Base-by-base conservation (phyloP, 306 rosid species). In the Amphicarpaea edgeworthii region DNA sequence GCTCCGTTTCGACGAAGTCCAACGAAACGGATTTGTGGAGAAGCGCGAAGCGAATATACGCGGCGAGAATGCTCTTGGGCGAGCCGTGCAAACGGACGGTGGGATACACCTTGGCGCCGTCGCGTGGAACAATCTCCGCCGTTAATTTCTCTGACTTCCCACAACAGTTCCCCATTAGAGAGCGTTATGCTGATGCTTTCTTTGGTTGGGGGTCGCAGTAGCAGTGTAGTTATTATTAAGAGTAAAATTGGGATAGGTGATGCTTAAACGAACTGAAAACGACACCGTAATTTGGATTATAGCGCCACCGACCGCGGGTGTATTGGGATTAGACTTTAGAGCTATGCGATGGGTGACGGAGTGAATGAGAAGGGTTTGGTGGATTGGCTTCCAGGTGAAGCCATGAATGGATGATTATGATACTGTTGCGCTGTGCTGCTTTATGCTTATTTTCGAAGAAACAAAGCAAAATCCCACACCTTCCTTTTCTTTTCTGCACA, bases 51-150 rank as follows among this genome's bases (percentile, higher is more conserved):
- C 93, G 92, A 34, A 92, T 74, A 83, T 92, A 92, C 41, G 93
- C 83, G 3, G 97, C 84, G 72, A 85, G 57, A 40, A 81, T 67
- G 69, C 82, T 86, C 62, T 84, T 85, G 0, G 92, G 85, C 0
- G 93, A 87, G 8, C 93, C 97, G 82, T 87, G 85, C 32, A 90
- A 41, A 0, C 91, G 85, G 60, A 93, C 89, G 54, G 84, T 60
- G 24, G 91, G 87, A 42, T 69, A 77, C 8, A 60, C 67, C 58
- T 73, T 80, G 49, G 85, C 80, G 57, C 79, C 80, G 57, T 90
- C 93, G 17, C 83, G 96, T 7, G 96, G 93, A 5, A 86, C 91
- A 70, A 89, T 85, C 90, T 93, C 98, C 8, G 96, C 91, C 84
- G 94, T 75, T 21, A 86, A 77, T 79, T 87, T 90, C 63, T 83